These are phyloP conservation scores for Citrus maxima DNA, from an alignment of 345 rosid genomes.

Conservation along the genomic window DNA sequence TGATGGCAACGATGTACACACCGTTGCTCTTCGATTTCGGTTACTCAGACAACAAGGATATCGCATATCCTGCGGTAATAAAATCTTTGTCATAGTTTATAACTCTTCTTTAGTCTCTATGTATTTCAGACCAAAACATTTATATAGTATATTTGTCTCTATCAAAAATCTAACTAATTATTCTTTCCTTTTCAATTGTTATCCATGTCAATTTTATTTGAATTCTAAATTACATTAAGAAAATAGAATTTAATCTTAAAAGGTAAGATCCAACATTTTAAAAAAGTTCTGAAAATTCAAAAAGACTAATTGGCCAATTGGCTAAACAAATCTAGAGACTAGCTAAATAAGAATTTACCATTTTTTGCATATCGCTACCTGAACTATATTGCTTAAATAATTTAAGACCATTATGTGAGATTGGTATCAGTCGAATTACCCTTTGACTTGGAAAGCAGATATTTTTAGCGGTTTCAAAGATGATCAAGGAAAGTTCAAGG, in stretches of 20 bases:
- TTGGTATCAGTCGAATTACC: not conserved
- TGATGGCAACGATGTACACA: not conserved
- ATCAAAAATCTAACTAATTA: too few relatives aligned
- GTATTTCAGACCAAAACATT: not conserved
- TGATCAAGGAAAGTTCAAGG: constrained; percentile 11
- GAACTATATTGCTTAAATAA: not conserved
- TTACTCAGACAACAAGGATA: constrained; percentile 30
- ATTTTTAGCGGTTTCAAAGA: not conserved
- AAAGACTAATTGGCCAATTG: too few relatives aligned
- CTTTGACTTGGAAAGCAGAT: not conserved
- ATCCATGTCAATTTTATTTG: too few relatives aligned
- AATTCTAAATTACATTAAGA: too few relatives aligned
- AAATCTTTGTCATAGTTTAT: not conserved
- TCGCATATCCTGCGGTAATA: constrained; percentile 14
- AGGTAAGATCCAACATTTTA: too few relatives aligned
- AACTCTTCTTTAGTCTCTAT: not conserved
- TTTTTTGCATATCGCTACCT: too few relatives aligned
- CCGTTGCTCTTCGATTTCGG: constrained; percentile 24
- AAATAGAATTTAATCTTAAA: too few relatives aligned
- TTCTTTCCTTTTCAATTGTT: too few relatives aligned
- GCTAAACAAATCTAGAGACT: too few relatives aligned
- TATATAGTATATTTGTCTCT: too few relatives aligned
- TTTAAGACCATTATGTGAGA: not conserved
- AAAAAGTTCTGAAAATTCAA: too few relatives aligned
- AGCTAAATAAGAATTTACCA: too few relatives aligned